These are phyloP conservation scores for Dendrostoma leiphaemia DNA, from an alignment of 2,329 filamentous ascomycete genomes.

Conservation along the genomic window DNA sequence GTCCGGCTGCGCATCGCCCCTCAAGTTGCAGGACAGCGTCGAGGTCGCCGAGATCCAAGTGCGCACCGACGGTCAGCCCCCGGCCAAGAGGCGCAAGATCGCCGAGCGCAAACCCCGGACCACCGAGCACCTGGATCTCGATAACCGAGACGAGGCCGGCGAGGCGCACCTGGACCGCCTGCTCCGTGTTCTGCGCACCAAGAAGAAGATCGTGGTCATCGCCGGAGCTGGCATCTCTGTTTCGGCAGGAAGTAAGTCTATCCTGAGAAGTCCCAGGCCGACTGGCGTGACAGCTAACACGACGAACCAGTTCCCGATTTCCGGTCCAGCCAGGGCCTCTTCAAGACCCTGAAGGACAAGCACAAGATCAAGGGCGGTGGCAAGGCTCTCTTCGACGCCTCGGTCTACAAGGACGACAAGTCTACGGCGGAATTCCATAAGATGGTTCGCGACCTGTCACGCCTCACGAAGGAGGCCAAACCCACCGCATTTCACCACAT, in stretches of 20 bases:
- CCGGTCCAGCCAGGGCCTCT: constrained; percentile 85
- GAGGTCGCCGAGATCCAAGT: constrained; percentile 34
- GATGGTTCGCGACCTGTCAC: constrained; percentile 89
- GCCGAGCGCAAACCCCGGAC: constrained; percentile 62
- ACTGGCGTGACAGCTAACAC: too few relatives aligned
- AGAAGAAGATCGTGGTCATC: constrained; percentile 95
- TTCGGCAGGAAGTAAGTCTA: constrained; percentile 77
- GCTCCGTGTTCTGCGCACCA: constrained; percentile 73
- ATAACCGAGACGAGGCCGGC: constrained; percentile 45
- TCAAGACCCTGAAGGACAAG: constrained; percentile 78
- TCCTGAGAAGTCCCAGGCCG: too few relatives aligned
- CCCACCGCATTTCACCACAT: constrained; percentile 93
- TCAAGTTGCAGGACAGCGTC: constrained; percentile 40
- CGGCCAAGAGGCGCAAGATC: constrained; percentile 73
- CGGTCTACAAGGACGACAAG: constrained; percentile 89
- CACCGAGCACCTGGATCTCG: constrained; percentile 79
- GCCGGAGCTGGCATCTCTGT: constrained; percentile 97
- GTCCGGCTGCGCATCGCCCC: constrained; percentile 51
- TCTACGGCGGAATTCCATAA: constrained; percentile 90
- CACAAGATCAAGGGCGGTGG: constrained; percentile 92
- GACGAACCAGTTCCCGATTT: constrained; percentile 77
- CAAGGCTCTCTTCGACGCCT: constrained; percentile 95
- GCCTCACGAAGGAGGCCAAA: constrained; percentile 71
- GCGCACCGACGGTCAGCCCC: constrained; percentile 59
- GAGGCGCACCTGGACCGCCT: constrained; percentile 68